Evolutionary conservation across 331 rosid species (phyloP), one percentile per base, ranked within the genome.

Genomic region (Quercus tomentella): DNA sequence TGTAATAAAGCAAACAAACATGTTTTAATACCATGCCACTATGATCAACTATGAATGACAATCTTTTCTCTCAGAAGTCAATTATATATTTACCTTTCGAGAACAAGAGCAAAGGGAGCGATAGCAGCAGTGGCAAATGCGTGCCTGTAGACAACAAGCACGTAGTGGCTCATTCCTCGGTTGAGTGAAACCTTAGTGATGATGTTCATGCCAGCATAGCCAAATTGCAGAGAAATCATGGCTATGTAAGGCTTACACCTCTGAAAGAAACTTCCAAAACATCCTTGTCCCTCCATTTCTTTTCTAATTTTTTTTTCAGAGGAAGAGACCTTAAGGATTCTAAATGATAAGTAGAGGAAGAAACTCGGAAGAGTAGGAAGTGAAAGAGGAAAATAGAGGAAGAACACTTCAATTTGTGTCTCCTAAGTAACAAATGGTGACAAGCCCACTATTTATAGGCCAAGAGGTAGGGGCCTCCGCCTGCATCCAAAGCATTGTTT

Each of bases 101-200:
- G 89, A 76, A 86, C 56, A n/a, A 91, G 68, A 75, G 94, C 99
- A 66, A 96, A 96, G 10, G 99, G 99, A 41, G 91, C 94, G 33
- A 96, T 92, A 14, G 86, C 89, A 0, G 92, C 93, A 0, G 99
- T 96, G 20, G 99, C 99, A 52, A 96, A 72, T 30, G 97, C 99
- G 4, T 96, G 99, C 23, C 99, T 88, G 67, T 96, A 96, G 31
- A 92, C 99, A 54, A 96, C 99, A 70, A 96, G 99, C 20, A 92
- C 99, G 69, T 90, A 96, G 81, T 93, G 99, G 62, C 99, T 96
- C 99, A 96, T 93, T 37, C 99, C 99, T 21, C 98, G 87, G 88
- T 89, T 96, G 72, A 96, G 96, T 4, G 99, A 93, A 6, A 96
- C 97, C 71, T 96, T 96, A 3, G 99, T 86, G 81, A 96, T 93